phyloP scores from a whole-genome alignment of 306 rosid species.

The Chamaecrista fasciculata region DNA sequence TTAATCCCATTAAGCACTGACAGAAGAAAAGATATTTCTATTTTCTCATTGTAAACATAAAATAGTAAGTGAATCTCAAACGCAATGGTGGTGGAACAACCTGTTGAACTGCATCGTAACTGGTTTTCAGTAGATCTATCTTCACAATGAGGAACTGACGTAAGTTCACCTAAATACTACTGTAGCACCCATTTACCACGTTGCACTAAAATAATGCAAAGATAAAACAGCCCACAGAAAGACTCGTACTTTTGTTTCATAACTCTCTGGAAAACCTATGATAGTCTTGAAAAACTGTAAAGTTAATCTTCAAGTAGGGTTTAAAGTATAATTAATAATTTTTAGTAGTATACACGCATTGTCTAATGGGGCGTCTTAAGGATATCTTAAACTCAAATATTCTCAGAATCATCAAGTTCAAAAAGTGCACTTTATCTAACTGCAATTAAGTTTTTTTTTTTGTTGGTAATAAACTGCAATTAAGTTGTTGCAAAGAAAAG shows the following conservation, averaged over 20 bases:
- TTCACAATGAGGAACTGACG: background rate
- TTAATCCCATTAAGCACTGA: too few species aligned
- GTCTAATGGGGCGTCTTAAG: background rate
- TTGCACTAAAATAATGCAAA: background rate
- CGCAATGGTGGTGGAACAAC: background rate
- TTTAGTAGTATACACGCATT: background rate
- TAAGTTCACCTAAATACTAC: background rate
- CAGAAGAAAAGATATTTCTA: too few species aligned
- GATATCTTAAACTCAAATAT: background rate
- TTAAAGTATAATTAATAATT: background rate
- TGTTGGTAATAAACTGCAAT: too few species aligned
- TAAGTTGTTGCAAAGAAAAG: conserved; percentile 1
- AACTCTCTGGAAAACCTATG: background rate
- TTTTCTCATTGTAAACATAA: too few species aligned
- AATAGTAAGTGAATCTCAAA: too few species aligned
- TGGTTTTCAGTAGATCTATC: background rate
- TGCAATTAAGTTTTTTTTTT: background rate
- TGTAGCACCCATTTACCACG: background rate
- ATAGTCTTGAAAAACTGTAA: background rate
- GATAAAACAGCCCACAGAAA: background rate
- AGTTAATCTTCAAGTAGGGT: background rate
- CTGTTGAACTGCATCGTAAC: background rate
- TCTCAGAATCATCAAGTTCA: background rate
- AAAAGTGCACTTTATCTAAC: background rate
- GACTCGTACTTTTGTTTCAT: background rate